phyloP scores from a whole-genome alignment of 2,329 filamentous ascomycete species.

The Colletotrichum musae region DNA sequence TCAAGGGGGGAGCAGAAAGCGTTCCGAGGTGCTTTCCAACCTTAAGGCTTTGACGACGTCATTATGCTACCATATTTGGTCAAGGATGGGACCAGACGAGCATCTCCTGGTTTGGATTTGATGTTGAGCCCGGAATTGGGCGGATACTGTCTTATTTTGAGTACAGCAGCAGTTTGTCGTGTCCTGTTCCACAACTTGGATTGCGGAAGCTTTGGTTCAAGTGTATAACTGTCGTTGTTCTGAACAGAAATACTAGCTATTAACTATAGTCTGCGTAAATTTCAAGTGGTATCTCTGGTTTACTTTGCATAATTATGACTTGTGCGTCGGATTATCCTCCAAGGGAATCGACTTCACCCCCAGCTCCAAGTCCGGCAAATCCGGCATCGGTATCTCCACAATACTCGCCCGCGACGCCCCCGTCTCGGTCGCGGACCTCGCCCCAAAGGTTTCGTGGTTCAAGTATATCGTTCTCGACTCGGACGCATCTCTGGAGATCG shows the following conservation, averaged over 20 bases:
- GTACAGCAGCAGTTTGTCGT: neutral
- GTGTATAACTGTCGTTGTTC: neutral
- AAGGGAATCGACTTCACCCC: constrained; percentile 2
- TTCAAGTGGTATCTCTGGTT: neutral
- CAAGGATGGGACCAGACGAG: too few relatives aligned
- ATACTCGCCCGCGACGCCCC: neutral
- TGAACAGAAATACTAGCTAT: neutral
- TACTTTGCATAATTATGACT: neutral
- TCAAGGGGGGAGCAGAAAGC: constrained; percentile 3
- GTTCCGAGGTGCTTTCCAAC: neutral
- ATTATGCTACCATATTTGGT: neutral
- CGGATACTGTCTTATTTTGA: too few relatives aligned
- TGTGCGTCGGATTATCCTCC: neutral
- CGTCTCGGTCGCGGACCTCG: neutral
- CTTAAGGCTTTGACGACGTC: neutral
- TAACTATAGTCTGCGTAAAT: neutral
- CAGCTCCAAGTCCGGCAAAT: constrained; percentile 11
- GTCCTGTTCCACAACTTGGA: too few relatives aligned
- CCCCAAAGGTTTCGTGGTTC: constrained; percentile 22
- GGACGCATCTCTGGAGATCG: neutral
- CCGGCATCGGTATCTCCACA: neutral
- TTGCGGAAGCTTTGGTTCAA: neutral
- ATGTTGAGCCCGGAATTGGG: too few relatives aligned
- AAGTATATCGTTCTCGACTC: neutral
- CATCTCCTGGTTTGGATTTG: too few relatives aligned